Evolutionary conservation across 2,329 filamentous ascomycete species (phyloP), one percentile per base, ranked within the genome.

Genomic region (Aspergillus sp.): DNA sequence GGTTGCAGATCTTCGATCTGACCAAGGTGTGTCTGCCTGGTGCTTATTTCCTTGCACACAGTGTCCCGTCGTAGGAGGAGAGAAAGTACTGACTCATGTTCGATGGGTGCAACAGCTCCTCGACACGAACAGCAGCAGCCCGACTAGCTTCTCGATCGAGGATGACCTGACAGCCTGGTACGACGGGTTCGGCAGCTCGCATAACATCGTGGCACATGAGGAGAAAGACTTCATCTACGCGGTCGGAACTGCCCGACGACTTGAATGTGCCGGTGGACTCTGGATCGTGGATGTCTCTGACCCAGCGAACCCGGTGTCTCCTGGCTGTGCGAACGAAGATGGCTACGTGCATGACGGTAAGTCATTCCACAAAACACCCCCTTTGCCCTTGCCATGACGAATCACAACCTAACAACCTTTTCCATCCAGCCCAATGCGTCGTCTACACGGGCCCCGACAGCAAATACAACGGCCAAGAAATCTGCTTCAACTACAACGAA

Each of bases 401-500:
- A 29, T 29, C 7, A 29, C 2, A 16, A 46, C 39, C 29, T 22
- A 24, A 14, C 9, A 29, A 29, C 16, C 6, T 2, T 3, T 10
- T 20, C 20, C 20, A 20, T 20, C 20, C 52, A 65, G 63, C 63
- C 2, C 63, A 65, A 54, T 65, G 63, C 42, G 62, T 65, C 6
- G 61, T 65, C 54, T 65, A 65, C 52, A 52, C 39, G 3, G 63
- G 63, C 18, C 63, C 62, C 12, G 57, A 64, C 42, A 55, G 45
- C 32, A 52, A 59, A 14, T 65, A 65, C 58, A 58, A 31, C 11
- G 58, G 56, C 46, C 59, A 49, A 1, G 62, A 64, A 22, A 65
- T 65, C 53, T 65, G 62, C 57, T 65, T 65, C 60, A 65, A 65
- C 62, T 65, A 64, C 52, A 65, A 65, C 56, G 63, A 65, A 45